Evolutionary conservation across 2,329 filamentous ascomycete species (phyloP).

Genomic region (Didymella exigua): DNA sequence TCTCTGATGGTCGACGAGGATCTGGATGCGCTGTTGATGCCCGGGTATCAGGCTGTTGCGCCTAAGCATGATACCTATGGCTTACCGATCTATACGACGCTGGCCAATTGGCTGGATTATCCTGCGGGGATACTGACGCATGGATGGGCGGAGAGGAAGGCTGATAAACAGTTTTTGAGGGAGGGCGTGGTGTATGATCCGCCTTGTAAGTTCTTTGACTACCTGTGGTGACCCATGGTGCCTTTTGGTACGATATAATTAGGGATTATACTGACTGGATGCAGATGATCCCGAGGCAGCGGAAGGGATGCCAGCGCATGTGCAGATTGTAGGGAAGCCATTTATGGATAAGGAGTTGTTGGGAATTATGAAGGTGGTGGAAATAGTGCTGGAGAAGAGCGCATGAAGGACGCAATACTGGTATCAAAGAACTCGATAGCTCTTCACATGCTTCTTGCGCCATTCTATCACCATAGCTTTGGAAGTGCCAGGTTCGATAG

Average conservation of each 20-base stretch:
- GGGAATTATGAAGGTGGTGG: slow-evolving; percentile 44
- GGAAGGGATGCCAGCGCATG: slow-evolving; percentile 54
- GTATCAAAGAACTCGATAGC: too few species aligned
- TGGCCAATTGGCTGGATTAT: slow-evolving; percentile 61
- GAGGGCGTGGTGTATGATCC: slow-evolving; percentile 42
- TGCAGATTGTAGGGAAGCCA: slow-evolving; percentile 55
- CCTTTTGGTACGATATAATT: too few species aligned
- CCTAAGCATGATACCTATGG: slow-evolving; percentile 60
- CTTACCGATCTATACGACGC: slow-evolving; percentile 53
- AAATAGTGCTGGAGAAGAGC: slow-evolving; percentile 28
- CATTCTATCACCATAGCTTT: too few species aligned
- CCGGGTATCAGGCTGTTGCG: slow-evolving; percentile 58
- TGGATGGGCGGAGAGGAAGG: slow-evolving; percentile 49
- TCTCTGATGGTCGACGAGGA: slow-evolving; percentile 48
- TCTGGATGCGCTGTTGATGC: slow-evolving; percentile 59
- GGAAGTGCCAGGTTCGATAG: too few species aligned
- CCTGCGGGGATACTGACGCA: slow-evolving; percentile 58
- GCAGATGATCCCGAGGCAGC: slow-evolving; percentile 50
- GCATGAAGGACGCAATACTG: not conserved
- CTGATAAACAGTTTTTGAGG: slow-evolving; percentile 47
- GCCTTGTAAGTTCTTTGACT: slow-evolving; percentile 37
- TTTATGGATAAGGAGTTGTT: slow-evolving; percentile 57
- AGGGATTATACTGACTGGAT: not conserved
- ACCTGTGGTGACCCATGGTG: not conserved
- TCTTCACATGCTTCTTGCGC: not conserved